Percentiles rank a stretch among this genome's conserved stretches.
Conservation (phyloP, 1,284 basidiomycete species). For the Ganoderma leucocontextum region DNA sequence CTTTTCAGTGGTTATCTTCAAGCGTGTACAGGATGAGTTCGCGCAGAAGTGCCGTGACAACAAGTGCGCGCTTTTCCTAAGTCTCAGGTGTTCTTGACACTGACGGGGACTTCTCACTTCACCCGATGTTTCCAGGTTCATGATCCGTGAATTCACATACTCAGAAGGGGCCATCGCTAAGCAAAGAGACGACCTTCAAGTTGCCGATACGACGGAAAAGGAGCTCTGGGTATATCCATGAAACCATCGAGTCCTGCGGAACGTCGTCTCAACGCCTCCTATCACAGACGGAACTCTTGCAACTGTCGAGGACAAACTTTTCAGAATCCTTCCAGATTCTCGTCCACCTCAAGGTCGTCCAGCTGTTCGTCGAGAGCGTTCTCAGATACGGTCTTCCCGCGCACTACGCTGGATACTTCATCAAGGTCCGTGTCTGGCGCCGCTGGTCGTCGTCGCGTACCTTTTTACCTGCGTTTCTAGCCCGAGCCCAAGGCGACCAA, state of each 20-base stretch:
- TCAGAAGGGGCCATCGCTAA: constrained; percentile 87
- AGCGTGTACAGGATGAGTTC: constrained; percentile 92
- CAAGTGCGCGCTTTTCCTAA: constrained; percentile 68
- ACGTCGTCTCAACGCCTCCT: background rate
- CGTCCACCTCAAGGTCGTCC: constrained; percentile 92
- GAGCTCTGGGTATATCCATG: constrained; percentile 84
- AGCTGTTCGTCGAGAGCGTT: constrained; percentile 95
- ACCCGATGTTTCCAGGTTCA: constrained; percentile 63
- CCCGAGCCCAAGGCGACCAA: constrained; percentile 89
- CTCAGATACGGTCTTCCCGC: constrained; percentile 96
- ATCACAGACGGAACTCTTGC: constrained; percentile 89
- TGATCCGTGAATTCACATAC: constrained; percentile 94
- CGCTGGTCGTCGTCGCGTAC: constrained; percentile 3
- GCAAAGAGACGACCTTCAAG: constrained; percentile 84
- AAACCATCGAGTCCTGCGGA: background rate
- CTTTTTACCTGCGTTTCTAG: constrained; percentile 48
- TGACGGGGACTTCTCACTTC: background rate
- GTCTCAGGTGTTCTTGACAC: background rate
- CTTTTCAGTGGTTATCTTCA: constrained; percentile 92
- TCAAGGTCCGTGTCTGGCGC: constrained; percentile 69
- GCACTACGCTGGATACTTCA: constrained; percentile 83
- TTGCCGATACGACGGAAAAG: constrained; percentile 89
- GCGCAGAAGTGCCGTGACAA: constrained; percentile 94
- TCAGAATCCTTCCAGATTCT: constrained; percentile 96
- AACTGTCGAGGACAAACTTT: constrained; percentile 94